Evolutionary conservation across 2,329 filamentous ascomycete genomes (phyloP).

Genomic region (Alternaria ethzedia): DNA sequence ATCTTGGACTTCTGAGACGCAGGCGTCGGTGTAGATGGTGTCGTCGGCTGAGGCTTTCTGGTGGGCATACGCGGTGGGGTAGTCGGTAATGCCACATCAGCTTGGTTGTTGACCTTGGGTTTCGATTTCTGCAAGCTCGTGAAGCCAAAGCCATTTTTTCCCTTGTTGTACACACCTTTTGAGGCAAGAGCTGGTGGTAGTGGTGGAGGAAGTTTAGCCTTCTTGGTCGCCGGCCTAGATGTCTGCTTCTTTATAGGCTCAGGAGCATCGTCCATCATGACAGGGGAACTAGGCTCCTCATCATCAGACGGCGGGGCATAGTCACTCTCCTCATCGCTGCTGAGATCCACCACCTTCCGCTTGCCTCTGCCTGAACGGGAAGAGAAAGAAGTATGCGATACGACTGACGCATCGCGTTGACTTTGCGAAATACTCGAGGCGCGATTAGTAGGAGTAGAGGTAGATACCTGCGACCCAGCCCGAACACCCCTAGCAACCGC

Average conservation of each 20-base stretch:
- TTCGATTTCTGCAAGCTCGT: not conserved
- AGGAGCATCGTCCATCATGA: not conserved
- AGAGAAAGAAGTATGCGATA: constrained; percentile 2
- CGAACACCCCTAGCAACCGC: not conserved
- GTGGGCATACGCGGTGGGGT: not conserved
- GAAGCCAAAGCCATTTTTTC: constrained; percentile 13
- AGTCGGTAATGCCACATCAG: not conserved
- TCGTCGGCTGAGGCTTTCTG: not conserved
- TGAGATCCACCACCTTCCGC: constrained; percentile 4
- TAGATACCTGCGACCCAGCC: constrained; percentile 8
- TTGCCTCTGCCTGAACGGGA: constrained; percentile 1
- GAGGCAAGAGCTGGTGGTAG: not conserved
- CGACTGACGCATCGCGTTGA: not conserved
- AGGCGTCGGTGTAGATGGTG: not conserved
- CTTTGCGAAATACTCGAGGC: not conserved
- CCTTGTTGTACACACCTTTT: not conserved
- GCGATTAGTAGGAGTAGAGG: not conserved
- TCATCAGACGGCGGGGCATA: constrained; percentile 11
- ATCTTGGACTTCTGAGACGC: not conserved
- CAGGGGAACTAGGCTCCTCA: constrained; percentile 1
- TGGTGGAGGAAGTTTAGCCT: not conserved
- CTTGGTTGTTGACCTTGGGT: not conserved
- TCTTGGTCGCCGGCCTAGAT: not conserved
- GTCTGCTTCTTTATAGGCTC: not conserved
- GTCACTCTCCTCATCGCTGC: constrained; percentile 14